Conservation (phyloP, 2,329 filamentous ascomycete species). For the Microcyclosporella mali region DNA sequence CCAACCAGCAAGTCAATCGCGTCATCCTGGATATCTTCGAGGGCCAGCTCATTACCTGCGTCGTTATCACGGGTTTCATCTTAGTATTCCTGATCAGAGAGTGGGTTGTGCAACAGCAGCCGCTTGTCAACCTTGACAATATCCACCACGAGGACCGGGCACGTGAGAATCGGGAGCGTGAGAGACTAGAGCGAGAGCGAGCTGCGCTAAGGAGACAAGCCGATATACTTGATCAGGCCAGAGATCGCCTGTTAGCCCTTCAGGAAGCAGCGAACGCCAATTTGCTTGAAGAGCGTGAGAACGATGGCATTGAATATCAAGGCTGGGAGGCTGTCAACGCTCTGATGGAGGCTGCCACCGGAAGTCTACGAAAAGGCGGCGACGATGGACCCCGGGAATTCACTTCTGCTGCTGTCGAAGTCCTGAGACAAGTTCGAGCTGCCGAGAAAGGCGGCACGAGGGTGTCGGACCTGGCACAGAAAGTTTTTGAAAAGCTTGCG, state of each 20-base stretch:
- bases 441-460: slow-evolving; percentile 13
- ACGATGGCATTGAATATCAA: slow-evolving; percentile 17
- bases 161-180: slow-evolving; percentile 25
- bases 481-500: slow-evolving; percentile 20
- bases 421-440: slow-evolving; percentile 20
- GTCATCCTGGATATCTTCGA: slow-evolving; percentile 78
- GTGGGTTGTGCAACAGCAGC: slow-evolving; percentile 97
- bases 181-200: neutral
- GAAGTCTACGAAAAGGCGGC: slow-evolving; percentile 14
- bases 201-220: slow-evolving; percentile 23
- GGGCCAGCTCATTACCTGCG: slow-evolving; percentile 85
- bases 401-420: slow-evolving; percentile 9
- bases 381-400: slow-evolving; percentile 11
- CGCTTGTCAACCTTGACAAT: slow-evolving; percentile 61
- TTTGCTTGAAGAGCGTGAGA: slow-evolving; percentile 3
- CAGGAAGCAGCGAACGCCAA: slow-evolving; percentile 16
- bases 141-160: slow-evolving; percentile 23
- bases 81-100: slow-evolving; percentile 94
- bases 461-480: slow-evolving; percentile 19
- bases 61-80: slow-evolving; percentile 91
- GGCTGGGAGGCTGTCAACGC: slow-evolving; percentile 23
- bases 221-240: slow-evolving; percentile 25
- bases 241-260: slow-evolving; percentile 21
- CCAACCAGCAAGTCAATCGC: slow-evolving; percentile 66
- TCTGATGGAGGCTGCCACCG: slow-evolving; percentile 24